A percentile compares a stretch with the other conserved stretches of the same genome.
These are phyloP conservation scores for Kappamyces sp. DNA, from an alignment of 192 early-diverging fungal species.

Conservation along the genomic window DNA sequence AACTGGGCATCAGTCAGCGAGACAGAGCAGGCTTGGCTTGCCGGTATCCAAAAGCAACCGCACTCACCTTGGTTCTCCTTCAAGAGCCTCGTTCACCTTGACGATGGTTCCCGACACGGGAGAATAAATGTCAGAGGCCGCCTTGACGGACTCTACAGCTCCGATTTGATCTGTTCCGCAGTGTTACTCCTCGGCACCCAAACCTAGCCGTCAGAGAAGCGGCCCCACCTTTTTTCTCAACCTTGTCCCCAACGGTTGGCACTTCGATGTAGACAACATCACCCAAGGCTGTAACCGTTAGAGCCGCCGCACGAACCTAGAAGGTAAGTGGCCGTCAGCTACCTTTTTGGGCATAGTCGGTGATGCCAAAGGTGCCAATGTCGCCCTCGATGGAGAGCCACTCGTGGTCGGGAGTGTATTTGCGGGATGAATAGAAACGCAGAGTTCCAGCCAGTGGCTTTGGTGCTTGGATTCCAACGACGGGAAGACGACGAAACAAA, in stretches of 20 bases:
- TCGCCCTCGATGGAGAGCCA: constrained; percentile 72
- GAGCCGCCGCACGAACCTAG: no score
- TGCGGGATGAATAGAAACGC: no score
- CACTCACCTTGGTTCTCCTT: constrained; percentile 44
- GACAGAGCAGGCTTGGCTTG: no score
- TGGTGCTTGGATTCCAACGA: no score
- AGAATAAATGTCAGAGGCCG: constrained; percentile 85
- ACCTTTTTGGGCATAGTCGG: constrained; percentile 76
- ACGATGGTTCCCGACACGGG: constrained; percentile 79
- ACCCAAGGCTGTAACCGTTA: constrained; percentile 54
- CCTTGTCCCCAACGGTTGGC: constrained; percentile 60
- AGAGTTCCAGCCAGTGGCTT: no score
- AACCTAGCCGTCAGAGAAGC: neutral
- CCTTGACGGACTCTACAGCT: constrained; percentile 92
- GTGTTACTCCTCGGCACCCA: neutral
- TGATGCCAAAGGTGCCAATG: constrained; percentile 85
- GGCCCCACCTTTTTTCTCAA: constrained; percentile 54
- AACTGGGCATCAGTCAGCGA: constrained; percentile 10
- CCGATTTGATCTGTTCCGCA: constrained; percentile 52
- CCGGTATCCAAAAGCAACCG: no score
- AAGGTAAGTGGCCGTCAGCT: no score
- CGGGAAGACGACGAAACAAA: no score
- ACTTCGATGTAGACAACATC: constrained; percentile 92
- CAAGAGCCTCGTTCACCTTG: constrained; percentile 65
- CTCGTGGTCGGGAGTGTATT: constrained; percentile 65